Evolutionary conservation across 352 stramenopile genomes (phyloP).

Genomic region (Plasmopara viticola): DNA sequence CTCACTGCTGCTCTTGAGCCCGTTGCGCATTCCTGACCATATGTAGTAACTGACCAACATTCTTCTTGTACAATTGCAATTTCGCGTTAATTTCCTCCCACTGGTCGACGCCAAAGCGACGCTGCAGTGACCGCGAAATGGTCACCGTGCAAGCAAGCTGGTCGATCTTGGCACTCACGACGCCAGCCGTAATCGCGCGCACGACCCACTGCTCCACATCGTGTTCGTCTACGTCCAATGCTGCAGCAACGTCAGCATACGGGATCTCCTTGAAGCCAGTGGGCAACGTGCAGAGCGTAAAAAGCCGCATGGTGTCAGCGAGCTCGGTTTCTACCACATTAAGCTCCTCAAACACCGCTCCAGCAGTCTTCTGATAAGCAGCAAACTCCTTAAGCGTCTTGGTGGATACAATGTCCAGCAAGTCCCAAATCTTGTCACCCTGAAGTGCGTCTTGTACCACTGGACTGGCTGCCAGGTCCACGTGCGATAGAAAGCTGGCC

Average conservation of each 20-base stretch:
- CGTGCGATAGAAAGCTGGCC: slow-evolving; percentile 84
- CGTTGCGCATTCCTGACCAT: slow-evolving; percentile 65
- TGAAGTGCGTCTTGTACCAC: slow-evolving; percentile 77
- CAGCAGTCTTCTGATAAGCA: slow-evolving; percentile 68
- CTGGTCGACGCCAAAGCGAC: slow-evolving; percentile 82
- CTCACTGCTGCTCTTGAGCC: slow-evolving; percentile 58
- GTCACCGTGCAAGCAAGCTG: slow-evolving; percentile 89
- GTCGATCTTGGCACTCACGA: slow-evolving; percentile 93
- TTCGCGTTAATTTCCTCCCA: slow-evolving; percentile 87
- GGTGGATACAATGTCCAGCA: slow-evolving; percentile 91
- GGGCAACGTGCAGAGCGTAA: slow-evolving; percentile 89
- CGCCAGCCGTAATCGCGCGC: slow-evolving; percentile 84
- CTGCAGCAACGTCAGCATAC: slow-evolving; percentile 81
- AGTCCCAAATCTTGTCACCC: slow-evolving; percentile 56
- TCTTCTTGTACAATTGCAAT: slow-evolving; percentile 91
- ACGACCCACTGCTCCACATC: slow-evolving; percentile 94
- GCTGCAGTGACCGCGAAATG: slow-evolving; percentile 65
- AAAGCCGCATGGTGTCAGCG: slow-evolving; percentile 85
- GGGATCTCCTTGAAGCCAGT: slow-evolving; percentile 89
- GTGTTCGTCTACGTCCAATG: slow-evolving; percentile 72
- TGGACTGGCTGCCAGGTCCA: slow-evolving; percentile 75
- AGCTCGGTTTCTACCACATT: slow-evolving; percentile 53
- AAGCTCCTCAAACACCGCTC: slow-evolving; percentile 57
- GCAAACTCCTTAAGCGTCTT: slow-evolving; percentile 89
- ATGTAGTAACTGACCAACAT: slow-evolving; percentile 87